Evolutionary conservation across 2,329 filamentous ascomycete genomes (phyloP).

Genomic region (Aureobasidium sp.): DNA sequence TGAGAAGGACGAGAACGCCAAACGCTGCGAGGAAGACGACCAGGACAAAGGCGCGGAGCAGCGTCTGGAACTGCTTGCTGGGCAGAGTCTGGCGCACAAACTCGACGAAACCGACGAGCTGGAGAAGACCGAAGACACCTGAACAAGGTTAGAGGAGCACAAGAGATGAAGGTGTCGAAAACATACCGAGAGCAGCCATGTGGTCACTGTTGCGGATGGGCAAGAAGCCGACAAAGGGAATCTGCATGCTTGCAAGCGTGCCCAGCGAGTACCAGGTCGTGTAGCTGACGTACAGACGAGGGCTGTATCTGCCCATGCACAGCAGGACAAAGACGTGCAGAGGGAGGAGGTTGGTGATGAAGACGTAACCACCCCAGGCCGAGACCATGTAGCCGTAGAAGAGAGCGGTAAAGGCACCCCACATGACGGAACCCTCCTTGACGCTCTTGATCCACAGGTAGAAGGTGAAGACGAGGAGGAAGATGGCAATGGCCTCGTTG

Average conservation of each 20-base stretch:
- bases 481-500: constrained; percentile 99
- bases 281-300: constrained; percentile 89
- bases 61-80: constrained; percentile 86
- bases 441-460: constrained; percentile 98
- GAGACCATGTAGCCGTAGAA: constrained; percentile 99
- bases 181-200: constrained; percentile 76
- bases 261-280: constrained; percentile 97
- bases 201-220: constrained; percentile 96
- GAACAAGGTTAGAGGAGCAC: neutral
- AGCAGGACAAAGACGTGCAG: constrained; percentile 90
- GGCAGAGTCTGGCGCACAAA: constrained; percentile 83
- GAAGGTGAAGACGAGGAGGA: constrained; percentile 96
- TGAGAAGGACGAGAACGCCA: constrained; percentile 68
- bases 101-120: constrained; percentile 85
- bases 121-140: constrained; percentile 76
- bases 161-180: constrained; percentile 30
- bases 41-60: constrained; percentile 69
- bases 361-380: constrained; percentile 98
- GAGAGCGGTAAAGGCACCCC: constrained; percentile 86
- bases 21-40: constrained; percentile 65
- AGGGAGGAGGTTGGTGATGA: constrained; percentile 95
- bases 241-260: constrained; percentile 96
- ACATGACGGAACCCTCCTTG: constrained; percentile 92
- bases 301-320: constrained; percentile 94
- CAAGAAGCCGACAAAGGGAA: constrained; percentile 96